These are phyloP conservation scores for Furcasterigmium sp. DNA, from an alignment of 2,329 filamentous ascomycete species.

Conservation along the genomic window DNA sequence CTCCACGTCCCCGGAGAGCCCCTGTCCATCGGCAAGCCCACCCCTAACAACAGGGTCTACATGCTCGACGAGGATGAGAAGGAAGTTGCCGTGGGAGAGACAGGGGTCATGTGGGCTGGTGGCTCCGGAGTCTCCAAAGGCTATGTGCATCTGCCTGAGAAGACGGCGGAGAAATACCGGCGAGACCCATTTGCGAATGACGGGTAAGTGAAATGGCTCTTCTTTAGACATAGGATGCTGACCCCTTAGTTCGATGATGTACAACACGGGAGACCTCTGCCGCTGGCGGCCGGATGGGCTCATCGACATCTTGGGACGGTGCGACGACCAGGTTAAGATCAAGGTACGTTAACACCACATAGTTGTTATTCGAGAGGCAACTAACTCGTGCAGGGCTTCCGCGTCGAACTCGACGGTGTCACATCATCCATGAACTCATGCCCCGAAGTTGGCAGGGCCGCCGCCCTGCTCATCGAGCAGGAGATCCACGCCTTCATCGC, in stretches of 20 bases:
- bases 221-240: not conserved
- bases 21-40: slow-evolving; percentile 48
- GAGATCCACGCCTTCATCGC: slow-evolving; percentile 46
- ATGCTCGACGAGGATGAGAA: slow-evolving; percentile 35
- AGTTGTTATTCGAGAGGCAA: not conserved
- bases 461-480: slow-evolving; percentile 38
- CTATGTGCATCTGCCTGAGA: slow-evolving; percentile 45
- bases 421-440: slow-evolving; percentile 41
- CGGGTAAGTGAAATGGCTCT: slow-evolving; percentile 29
- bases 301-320: slow-evolving; percentile 48
- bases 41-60: slow-evolving; percentile 51
- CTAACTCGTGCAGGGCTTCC: slow-evolving; percentile 37
- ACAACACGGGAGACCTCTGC: slow-evolving; percentile 54
- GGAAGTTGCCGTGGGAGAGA: slow-evolving; percentile 37
- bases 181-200: slow-evolving; percentile 43
- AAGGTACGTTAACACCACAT: slow-evolving; percentile 1
- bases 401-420: slow-evolving; percentile 54
- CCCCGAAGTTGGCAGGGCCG: slow-evolving; percentile 38
- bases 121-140: slow-evolving; percentile 48
- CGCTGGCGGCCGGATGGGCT: slow-evolving; percentile 46
- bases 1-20: slow-evolving; percentile 37
- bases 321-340: slow-evolving; percentile 57
- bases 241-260: slow-evolving; percentile 40
- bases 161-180: slow-evolving; percentile 43
- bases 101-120: slow-evolving; percentile 52